phyloP scores from a whole-genome alignment of 441 rosid species.

The Theobroma grandiflorum region DNA sequence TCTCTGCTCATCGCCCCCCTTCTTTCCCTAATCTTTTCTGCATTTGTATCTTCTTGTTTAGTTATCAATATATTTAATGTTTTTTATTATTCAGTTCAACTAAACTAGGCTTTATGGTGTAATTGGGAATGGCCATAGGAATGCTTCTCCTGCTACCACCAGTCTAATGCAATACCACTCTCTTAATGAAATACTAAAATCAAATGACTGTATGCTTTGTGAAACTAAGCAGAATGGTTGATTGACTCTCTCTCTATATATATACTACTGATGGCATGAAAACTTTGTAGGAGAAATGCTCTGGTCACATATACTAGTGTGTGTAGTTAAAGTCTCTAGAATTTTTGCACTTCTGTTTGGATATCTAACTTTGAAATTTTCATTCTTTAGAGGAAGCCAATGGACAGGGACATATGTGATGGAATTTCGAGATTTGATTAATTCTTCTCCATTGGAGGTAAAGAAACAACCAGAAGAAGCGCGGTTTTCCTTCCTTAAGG shows the following conservation, averaged over 20 bases:
- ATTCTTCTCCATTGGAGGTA: constrained; percentile 45
- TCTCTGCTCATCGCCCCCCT: neutral
- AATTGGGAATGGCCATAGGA: neutral
- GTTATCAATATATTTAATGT: neutral
- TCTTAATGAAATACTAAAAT: neutral
- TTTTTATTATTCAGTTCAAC: neutral
- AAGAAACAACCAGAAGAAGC: constrained; percentile 69
- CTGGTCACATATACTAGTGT: neutral
- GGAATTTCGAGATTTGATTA: constrained; percentile 81
- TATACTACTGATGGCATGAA: neutral
- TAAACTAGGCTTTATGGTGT: neutral
- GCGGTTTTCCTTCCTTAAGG: constrained; percentile 81
- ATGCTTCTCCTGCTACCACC: neutral
- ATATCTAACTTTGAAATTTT: constrained; percentile 23
- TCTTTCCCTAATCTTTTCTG: neutral
- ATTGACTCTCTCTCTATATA: neutral
- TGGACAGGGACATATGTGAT: constrained; percentile 89
- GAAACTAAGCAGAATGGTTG: neutral
- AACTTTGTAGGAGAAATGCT: neutral
- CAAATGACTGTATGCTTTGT: neutral
- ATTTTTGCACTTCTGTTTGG: constrained; percentile 6
- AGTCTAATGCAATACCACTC: neutral
- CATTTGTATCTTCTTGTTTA: neutral
- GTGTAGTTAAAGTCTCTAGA: neutral
- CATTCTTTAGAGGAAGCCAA: constrained; percentile 67